phyloP scores from a whole-genome alignment of 1,284 basidiomycete genomes.

The Vanrija pseudolonga region DNA sequence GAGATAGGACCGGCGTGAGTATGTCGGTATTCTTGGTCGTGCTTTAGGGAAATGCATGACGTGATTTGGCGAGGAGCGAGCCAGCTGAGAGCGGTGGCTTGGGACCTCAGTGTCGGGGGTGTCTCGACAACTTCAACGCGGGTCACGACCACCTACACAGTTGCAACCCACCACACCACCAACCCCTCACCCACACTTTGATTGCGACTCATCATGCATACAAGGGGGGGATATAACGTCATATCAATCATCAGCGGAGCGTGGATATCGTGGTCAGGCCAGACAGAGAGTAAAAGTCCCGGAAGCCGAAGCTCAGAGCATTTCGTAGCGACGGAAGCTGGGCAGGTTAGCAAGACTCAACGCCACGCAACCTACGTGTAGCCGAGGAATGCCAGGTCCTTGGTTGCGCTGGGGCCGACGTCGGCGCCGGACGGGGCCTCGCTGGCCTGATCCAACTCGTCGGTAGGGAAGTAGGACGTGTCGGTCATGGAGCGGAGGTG shows the following conservation, averaged over 20 bases:
- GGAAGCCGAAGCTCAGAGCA: constrained; percentile 26
- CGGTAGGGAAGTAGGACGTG: constrained; percentile 87
- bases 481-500: constrained; percentile 88
- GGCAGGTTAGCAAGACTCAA: not conserved
- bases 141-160: too few relatives aligned
- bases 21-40: too few relatives aligned
- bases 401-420: constrained; percentile 65
- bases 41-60: too few relatives aligned
- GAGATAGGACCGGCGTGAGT: too few relatives aligned
- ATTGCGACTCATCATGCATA: constrained; percentile 12
- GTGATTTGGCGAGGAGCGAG: too few relatives aligned
- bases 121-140: too few relatives aligned
- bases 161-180: too few relatives aligned
- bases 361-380: constrained; percentile 49
- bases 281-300: not conserved
- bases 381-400: constrained; percentile 90
- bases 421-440: constrained; percentile 58
- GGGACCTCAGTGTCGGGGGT: too few relatives aligned
- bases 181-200: not conserved
- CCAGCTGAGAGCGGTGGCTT: too few relatives aligned
- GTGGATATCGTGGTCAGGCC: not conserved
- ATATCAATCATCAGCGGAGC: constrained; percentile 5
- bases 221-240: constrained; percentile 8
- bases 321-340: constrained; percentile 48
- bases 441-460: constrained; percentile 80